phyloP scores from a whole-genome alignment of 164 flowering plant genomes.

The Hamamelis virginiana region DNA sequence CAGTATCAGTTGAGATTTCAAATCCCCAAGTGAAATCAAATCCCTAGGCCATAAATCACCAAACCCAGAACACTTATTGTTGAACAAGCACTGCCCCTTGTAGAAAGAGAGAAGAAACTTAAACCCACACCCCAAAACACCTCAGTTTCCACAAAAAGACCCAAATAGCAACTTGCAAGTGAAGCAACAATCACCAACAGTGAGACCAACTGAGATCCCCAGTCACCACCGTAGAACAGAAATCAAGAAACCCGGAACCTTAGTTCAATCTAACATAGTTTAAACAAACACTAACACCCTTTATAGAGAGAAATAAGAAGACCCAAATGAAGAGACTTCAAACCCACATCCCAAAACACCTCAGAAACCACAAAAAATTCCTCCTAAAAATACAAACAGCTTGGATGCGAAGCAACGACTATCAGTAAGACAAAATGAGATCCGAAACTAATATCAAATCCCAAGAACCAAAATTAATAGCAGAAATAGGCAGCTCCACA shows the following conservation, averaged over 20 bases:
- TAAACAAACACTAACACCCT: background rate
- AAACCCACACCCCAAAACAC: conserved; percentile 24
- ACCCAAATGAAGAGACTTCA: conserved; percentile 12
- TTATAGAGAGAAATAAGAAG: conserved; percentile 1
- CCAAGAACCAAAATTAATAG: conserved; percentile 17
- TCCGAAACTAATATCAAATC: conserved; percentile 25
- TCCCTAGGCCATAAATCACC: conserved; percentile 15
- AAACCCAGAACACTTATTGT: conserved; percentile 4
- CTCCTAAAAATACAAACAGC: background rate
- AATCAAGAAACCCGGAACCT: conserved; percentile 2
- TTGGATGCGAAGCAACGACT: conserved; percentile 18
- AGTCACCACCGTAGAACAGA: conserved; percentile 9
- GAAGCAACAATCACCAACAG: conserved; percentile 12
- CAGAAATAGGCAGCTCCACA: background rate
- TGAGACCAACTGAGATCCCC: background rate
- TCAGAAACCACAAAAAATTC: conserved; percentile 7
- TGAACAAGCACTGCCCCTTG: background rate
- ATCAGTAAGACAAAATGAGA: conserved; percentile 3
- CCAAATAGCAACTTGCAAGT: conserved; percentile 11
- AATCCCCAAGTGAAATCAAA: conserved; percentile 21
- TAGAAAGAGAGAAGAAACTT: conserved; percentile 7
- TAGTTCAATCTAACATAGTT: background rate
- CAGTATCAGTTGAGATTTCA: background rate
- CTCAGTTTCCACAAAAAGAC: conserved; percentile 9
- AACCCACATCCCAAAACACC: conserved; percentile 25